Base-by-base conservation (phyloP, 78 protist species). In the Dictyostelium firmibasis region DNA sequence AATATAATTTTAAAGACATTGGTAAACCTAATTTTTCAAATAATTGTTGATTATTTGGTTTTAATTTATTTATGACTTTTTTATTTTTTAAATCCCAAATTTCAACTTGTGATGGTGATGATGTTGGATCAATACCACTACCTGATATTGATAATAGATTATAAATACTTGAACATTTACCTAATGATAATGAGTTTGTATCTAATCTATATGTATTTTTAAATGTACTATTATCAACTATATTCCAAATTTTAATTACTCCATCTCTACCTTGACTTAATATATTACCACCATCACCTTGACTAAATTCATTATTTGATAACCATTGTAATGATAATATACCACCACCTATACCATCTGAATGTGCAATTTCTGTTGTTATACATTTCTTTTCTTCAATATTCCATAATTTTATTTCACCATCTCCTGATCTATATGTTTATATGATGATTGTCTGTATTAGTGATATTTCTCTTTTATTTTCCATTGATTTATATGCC, bases 181-280 rank as follows among this genome's bases (percentile, higher is more conserved):
- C 94, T 13, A 89, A 18, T 13, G 87, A 81, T 4, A 89, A 81
- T 29, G 94, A 89, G 50, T 78, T 43, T 2, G 94, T 89, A 31
- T 89, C 94, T 18, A 89, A 10, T 57, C 31, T 76, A 33, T 13
- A 72, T 23, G 33, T 41, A 25, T 41, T 77, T 10, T 36, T 60
- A 10, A 60, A 33, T 27, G 75, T 11, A n/a, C 33, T 18, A 25
- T 43, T 16, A 14, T 77, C 76, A 27, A 18, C 29, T 3, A 60
- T n/a, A 33, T 16, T 69, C 94, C 94, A 89, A 20, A 81, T 43
- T 43, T 81, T 78, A 29, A 89, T 81, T 3, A 86, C 82, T 6
- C 94, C 94, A 89, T 78, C 86, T 31, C 94, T 35, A 64, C 94
- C 94, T 38, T 89, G 94, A 43, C 78, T 76, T 13, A 89, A 10